Evolutionary conservation across 31 red algal genomes (phyloP).

Genomic region (Porphyra umbilicalis): DNA sequence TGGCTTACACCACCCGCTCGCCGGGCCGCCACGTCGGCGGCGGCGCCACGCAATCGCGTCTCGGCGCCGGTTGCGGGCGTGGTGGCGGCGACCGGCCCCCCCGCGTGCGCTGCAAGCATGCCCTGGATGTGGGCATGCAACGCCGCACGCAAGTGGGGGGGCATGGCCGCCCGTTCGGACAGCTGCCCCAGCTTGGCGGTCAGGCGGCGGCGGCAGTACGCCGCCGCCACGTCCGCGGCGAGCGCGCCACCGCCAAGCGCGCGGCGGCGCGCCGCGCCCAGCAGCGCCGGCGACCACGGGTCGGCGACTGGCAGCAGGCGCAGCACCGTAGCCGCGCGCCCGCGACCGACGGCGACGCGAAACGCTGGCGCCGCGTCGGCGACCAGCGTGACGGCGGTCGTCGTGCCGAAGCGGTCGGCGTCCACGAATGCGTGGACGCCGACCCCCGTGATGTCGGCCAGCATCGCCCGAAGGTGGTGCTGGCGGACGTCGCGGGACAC

Average conservation of each 20-base stretch:
- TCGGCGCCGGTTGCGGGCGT: too few relatives aligned
- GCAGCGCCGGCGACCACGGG: not conserved
- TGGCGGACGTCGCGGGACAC: not conserved
- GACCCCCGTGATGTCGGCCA: not conserved
- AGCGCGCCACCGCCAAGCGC: not conserved
- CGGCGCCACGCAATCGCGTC: too few relatives aligned
- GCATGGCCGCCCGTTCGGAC: not conserved
- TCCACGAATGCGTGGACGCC: not conserved
- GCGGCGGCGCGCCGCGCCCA: not conserved
- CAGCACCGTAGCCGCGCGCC: not conserved
- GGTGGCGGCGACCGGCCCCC: too few relatives aligned
- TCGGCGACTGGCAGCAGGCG: not conserved
- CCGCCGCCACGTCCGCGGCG: not conserved
- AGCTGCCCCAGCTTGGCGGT: not conserved
- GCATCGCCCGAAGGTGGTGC: not conserved
- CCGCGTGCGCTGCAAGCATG: not conserved
- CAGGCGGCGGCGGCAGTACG: not conserved
- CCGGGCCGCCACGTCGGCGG: too few relatives aligned
- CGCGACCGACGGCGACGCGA: not conserved
- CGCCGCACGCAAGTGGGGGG: not conserved
- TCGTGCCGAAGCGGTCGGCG: not conserved
- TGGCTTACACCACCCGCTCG: too few relatives aligned
- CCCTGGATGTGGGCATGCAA: not conserved
- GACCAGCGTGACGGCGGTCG: not conserved
- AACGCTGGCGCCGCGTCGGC: not conserved